Evolutionary conservation across 1,284 basidiomycete species (phyloP).

Genomic region (Schizophyllum commune): DNA sequence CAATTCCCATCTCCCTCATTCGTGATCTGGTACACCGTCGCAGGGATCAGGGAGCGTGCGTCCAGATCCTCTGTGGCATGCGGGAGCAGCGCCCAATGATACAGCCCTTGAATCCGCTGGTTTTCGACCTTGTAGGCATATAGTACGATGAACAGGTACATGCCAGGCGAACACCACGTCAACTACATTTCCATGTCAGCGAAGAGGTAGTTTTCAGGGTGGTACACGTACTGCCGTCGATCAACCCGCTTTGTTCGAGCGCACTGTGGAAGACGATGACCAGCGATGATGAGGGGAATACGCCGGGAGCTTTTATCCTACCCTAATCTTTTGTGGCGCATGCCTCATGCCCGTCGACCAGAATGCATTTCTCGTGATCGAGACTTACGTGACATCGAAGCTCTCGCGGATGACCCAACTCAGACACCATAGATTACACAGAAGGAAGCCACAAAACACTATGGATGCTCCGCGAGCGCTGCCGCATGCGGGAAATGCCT

Average conservation of each 20-base stretch:
- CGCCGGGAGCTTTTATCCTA: too few relatives aligned
- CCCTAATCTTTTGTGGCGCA: too few relatives aligned
- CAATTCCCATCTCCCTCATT: background rate
- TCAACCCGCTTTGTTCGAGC: too few relatives aligned
- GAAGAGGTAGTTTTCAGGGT: too few relatives aligned
- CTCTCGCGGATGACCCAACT: background rate
- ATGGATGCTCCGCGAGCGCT: slow-evolving; percentile 17
- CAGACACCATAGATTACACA: background rate
- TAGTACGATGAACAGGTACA: background rate
- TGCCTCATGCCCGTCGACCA: too few relatives aligned
- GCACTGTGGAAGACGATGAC: too few relatives aligned
- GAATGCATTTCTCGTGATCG: too few relatives aligned
- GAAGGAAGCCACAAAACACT: background rate
- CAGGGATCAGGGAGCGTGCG: background rate
- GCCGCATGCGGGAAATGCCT: slow-evolving; percentile 51
- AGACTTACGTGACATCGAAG: too few relatives aligned
- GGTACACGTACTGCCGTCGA: too few relatives aligned
- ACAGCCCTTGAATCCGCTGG: background rate
- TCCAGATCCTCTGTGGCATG: background rate
- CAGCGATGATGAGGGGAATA: too few relatives aligned
- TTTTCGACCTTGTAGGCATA: background rate
- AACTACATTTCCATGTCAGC: too few relatives aligned
- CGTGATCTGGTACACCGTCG: background rate
- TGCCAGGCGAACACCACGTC: background rate
- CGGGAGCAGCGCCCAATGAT: background rate